Conservation (phyloP, 441 rosid genomes). For the Croton setiger region DNA sequence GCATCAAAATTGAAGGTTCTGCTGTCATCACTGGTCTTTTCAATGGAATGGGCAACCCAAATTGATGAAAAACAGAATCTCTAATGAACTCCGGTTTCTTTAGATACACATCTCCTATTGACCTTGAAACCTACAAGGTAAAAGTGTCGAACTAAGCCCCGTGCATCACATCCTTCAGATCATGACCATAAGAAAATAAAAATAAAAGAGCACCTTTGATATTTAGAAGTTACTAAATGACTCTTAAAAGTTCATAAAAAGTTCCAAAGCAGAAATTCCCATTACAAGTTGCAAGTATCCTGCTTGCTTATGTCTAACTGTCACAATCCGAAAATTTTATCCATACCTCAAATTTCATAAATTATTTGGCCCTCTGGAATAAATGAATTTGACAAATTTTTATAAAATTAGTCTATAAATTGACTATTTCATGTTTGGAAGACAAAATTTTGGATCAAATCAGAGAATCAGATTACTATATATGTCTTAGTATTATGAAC, state of each 20-base stretch:
- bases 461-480: no score
- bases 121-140: conserved; percentile 55
- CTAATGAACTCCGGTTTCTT: conserved; percentile 56
- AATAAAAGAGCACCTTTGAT: background rate
- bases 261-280: background rate
- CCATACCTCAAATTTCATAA: no score
- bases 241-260: background rate
- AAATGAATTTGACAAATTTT: no score
- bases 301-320: background rate
- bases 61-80: conserved; percentile 35
- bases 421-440: no score
- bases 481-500: no score
- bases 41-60: conserved; percentile 36
- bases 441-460: no score
- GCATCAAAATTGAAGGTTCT: conserved; percentile 48
- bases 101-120: conserved; percentile 64
- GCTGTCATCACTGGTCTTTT: conserved; percentile 54
- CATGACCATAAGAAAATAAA: background rate
- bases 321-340: background rate
- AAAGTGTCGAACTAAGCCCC: background rate
- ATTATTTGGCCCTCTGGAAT: no score
- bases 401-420: no score
- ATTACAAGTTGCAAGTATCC: background rate
- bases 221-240: background rate
- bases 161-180: conserved; percentile 3